Base-by-base conservation (phyloP, 1,284 basidiomycete genomes). In the Anthracocystis walkeri region DNA sequence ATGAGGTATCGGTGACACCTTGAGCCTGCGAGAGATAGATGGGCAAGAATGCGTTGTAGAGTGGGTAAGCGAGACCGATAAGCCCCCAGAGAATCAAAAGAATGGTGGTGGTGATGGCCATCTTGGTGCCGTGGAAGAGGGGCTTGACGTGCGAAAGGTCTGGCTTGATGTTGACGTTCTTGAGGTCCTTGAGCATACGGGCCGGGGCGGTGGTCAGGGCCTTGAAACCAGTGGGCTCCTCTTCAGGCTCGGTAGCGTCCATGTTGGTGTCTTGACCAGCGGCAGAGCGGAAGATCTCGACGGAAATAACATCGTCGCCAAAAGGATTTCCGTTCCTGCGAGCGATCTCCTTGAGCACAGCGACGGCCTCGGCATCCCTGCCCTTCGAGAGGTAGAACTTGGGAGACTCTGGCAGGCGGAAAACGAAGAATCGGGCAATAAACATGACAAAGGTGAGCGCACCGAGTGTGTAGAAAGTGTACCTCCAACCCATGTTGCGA, bases 31-130 rank as follows among this genome's bases (percentile, higher is more conserved):
- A 45, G 11, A 85, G 78, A 54, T 83, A 84, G 55, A 82, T 67
- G 51, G 83, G 75, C 54, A 85, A 55, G 74, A 85, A 85, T 2
- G 83, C 79, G 58, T 85, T 85, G 77, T 80, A 85, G 23, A 85
- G 78, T 23, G 83, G 83, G 65, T 85, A 85, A n/a, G 80, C 82
- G 31, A 83, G 65, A 57, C 83, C 83, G 48, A 85, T 85, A n/a
- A 85, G 63, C 21, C 71, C 70, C 84, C 84, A 85, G 8, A 84
- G 69, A 3, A 77, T 16, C 60, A 78, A 81, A 21, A 85, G 70
- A 42, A 81, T 67, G 25, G 59, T 49, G 2, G 80, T 80, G 56
- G 81, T 84, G 44, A 73, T 77, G 6, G 82, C 83, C 63, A 85
- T 69, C 38, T 72, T 70, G 57, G 55, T 64, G 31, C 71, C 79